Conservation (phyloP, 2,329 filamentous ascomycete species). For the Aspergillus tubingensis region DNA sequence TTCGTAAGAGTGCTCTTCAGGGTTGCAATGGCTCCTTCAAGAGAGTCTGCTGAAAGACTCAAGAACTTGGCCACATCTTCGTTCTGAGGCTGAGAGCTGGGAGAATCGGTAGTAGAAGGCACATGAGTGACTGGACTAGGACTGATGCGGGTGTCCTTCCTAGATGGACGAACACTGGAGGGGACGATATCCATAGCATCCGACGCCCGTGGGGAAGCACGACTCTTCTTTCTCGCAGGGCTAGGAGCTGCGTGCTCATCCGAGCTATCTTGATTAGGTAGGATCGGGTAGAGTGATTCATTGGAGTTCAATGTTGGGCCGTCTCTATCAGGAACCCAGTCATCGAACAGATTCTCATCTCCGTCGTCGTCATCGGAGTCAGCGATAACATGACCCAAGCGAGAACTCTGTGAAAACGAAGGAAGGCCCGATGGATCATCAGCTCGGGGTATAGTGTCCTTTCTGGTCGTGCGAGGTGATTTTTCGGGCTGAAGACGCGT, state of each 20-base stretch:
- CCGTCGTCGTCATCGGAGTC: slow-evolving; percentile 40
- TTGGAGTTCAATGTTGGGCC: slow-evolving; percentile 25
- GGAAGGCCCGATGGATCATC: slow-evolving; percentile 9
- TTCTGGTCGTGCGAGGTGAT: slow-evolving; percentile 12
- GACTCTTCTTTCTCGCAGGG: background rate
- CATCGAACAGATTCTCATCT: slow-evolving; percentile 27
- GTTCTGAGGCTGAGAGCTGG: slow-evolving; percentile 23
- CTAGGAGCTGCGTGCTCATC: slow-evolving; percentile 10
- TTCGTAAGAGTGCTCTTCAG: slow-evolving; percentile 34
- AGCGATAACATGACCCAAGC: slow-evolving; percentile 28
- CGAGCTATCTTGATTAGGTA: slow-evolving; percentile 25
- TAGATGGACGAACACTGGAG: background rate
- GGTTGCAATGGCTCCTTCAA: slow-evolving; percentile 31
- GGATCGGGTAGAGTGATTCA: slow-evolving; percentile 33
- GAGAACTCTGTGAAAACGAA: slow-evolving; percentile 11
- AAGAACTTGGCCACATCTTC: slow-evolving; percentile 35
- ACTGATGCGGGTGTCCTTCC: background rate
- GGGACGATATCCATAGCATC: slow-evolving; percentile 1
- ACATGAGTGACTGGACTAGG: slow-evolving; percentile 17
- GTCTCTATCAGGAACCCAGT: slow-evolving; percentile 26
- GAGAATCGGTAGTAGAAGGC: slow-evolving; percentile 6
- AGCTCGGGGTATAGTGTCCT: slow-evolving; percentile 7
- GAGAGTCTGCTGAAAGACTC: slow-evolving; percentile 25
- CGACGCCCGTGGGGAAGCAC: slow-evolving; percentile 8
- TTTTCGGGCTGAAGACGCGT: background rate